Evolutionary conservation across 371 early-diverging fungal species (phyloP), one percentile per base, ranked within the genome.

Genomic region (Actinomortierella ambigua): DNA sequence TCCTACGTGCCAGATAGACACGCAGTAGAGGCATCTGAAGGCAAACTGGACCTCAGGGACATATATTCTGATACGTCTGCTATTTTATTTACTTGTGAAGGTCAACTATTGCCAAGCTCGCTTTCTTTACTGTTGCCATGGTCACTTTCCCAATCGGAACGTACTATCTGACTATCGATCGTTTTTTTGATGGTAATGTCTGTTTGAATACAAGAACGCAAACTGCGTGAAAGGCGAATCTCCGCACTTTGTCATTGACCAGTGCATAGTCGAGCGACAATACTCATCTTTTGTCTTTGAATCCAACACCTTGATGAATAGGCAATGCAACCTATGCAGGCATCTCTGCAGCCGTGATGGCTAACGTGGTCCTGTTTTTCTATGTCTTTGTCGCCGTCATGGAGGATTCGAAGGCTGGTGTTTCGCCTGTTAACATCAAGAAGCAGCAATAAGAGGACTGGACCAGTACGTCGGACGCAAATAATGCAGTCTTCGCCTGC

Each of bases 291-390:
- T n/a, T n/a, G n/a, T n/a, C n/a, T n/a, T n/a, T n/a, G n/a, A n/a
- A n/a, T n/a, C n/a, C n/a, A n/a, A n/a, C n/a, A n/a, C n/a, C n/a
- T n/a, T n/a, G n/a, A n/a, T n/a, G n/a, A n/a, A n/a, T 63, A 80
- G 84, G 81, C 40, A 82, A 84, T 53, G 77, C 76, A 3, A 81
- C 77, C 0, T 82, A 82, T 65, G 81, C 81, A 2, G 82, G 80
- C 22, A 81, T 79, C 56, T 67, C 75, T 18, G 81, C 80, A 26
- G 82, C 82, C 5, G 75, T 68, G 11, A 63, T 80, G 53, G 81
- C 81, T 23, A 81, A 82, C 49, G 28, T 80, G 1, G 79, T 84
- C 39, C 76, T 79, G 8, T 50, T 84, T 42, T 60, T 59, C 9
- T 84, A 82, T 26, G 75, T 82, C 17, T 50, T 77, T 23, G 75